Evolutionary conservation across 345 rosid species (phyloP).

Genomic region (Populus ilicifolia): DNA sequence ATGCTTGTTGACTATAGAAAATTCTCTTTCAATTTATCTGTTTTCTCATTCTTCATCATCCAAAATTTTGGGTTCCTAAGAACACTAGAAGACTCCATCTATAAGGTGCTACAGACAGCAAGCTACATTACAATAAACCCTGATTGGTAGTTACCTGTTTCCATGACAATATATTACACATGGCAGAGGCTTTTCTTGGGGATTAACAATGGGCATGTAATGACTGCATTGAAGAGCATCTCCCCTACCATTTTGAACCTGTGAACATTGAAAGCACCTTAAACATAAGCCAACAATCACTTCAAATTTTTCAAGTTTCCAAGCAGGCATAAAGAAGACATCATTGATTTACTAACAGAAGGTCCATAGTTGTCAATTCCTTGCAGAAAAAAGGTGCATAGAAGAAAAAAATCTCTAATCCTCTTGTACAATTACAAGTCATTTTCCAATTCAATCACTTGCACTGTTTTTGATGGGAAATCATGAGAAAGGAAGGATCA

Average conservation of each 20-base stretch:
- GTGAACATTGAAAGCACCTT: slow-evolving; percentile 26
- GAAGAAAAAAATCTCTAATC: too few species aligned
- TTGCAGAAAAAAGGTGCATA: not conserved
- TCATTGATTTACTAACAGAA: not conserved
- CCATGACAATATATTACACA: slow-evolving; percentile 98
- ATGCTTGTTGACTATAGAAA: not conserved
- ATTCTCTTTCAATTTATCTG: not conserved
- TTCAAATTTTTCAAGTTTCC: not conserved
- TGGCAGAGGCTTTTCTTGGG: slow-evolving; percentile 70
- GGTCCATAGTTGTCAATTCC: too few species aligned
- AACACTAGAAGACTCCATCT: not conserved
- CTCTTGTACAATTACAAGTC: not conserved
- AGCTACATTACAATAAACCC: slow-evolving; percentile 2
- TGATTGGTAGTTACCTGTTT: slow-evolving; percentile 48
- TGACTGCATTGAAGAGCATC: slow-evolving; percentile 86
- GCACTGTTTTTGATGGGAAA: not conserved
- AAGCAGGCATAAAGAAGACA: not conserved
- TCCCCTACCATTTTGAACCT: slow-evolving; percentile 83
- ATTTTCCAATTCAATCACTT: too few species aligned
- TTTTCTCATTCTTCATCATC: not conserved
- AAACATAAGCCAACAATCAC: not conserved
- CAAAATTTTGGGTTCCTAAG: not conserved
- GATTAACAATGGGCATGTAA: slow-evolving; percentile 55
- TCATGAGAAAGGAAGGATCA: not conserved
- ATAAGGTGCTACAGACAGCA: not conserved